phyloP scores from a whole-genome alignment of 805 yeast species.

The Saccharomycopsis selenospora region DNA sequence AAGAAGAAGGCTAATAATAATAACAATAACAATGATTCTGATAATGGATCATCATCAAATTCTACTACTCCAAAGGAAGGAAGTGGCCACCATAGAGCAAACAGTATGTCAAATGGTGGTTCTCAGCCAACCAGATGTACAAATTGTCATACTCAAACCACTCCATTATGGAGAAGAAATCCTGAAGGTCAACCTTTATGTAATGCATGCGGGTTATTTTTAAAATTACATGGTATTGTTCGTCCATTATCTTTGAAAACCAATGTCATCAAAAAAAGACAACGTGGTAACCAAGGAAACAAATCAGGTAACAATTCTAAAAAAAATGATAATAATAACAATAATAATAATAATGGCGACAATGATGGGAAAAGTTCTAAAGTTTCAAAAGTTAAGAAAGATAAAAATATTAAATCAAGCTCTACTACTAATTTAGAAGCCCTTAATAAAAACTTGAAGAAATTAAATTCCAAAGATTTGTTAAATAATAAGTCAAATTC shows the following conservation, averaged over 20 bases:
- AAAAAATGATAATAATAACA: neutral
- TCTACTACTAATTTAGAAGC: slow-evolving; percentile 6
- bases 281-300: slow-evolving; percentile 39
- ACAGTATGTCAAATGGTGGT: neutral
- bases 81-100: neutral
- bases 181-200: slow-evolving; percentile 90
- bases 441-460: slow-evolving; percentile 9
- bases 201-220: slow-evolving; percentile 92
- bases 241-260: slow-evolving; percentile 87
- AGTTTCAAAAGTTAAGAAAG: slow-evolving; percentile 10
- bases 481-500: neutral
- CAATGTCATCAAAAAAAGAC: slow-evolving; percentile 88
- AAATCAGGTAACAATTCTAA: neutral
- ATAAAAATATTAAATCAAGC: slow-evolving; percentile 4
- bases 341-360: neutral
- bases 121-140: slow-evolving; percentile 50
- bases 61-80: neutral
- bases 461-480: slow-evolving; percentile 4
- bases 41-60: neutral
- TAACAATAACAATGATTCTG: neutral
- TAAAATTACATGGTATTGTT: slow-evolving; percentile 91
- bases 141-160: slow-evolving; percentile 85
- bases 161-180: slow-evolving; percentile 93
- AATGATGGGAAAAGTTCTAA: slow-evolving; percentile 4
- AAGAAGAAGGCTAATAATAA: neutral